Conservation (phyloP, 2,329 filamentous ascomycete species). For the Stachybotrys chartarum region DNA sequence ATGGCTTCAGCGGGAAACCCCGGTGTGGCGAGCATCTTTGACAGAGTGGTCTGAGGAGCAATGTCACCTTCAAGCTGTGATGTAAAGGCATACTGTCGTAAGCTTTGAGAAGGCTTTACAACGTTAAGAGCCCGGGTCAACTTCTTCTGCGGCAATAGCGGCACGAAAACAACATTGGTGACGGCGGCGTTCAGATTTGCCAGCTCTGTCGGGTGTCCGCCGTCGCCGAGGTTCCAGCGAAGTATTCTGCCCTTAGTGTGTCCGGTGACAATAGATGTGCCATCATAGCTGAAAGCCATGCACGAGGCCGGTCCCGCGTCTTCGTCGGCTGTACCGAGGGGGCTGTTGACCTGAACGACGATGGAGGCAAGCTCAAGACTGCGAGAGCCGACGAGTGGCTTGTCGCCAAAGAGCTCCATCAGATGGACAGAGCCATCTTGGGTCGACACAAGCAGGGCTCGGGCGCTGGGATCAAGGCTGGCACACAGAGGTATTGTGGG, state of each 20-base stretch:
- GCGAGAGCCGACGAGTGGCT: slow-evolving; percentile 46
- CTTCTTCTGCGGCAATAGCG: slow-evolving; percentile 40
- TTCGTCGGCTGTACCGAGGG: slow-evolving; percentile 49
- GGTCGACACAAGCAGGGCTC: slow-evolving; percentile 74
- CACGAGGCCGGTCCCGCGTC: slow-evolving; percentile 61
- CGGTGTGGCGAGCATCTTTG: slow-evolving; percentile 34
- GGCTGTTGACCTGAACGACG: slow-evolving; percentile 46
- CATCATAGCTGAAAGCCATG: slow-evolving; percentile 73
- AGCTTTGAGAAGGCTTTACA: slow-evolving; percentile 71
- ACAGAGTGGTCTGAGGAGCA: slow-evolving; percentile 33
- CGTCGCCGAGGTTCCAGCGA: slow-evolving; percentile 71
- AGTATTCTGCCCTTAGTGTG: slow-evolving; percentile 74
- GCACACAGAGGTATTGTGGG: slow-evolving; percentile 65
- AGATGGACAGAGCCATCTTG: slow-evolving; percentile 75
- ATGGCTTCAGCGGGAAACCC: slow-evolving; percentile 41
- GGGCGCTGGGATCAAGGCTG: slow-evolving; percentile 72
- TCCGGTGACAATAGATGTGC: slow-evolving; percentile 71
- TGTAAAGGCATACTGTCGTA: slow-evolving; percentile 57
- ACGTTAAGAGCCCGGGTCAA: slow-evolving; percentile 51
- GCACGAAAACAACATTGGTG: slow-evolving; percentile 71
- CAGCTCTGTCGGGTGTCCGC: slow-evolving; percentile 59
- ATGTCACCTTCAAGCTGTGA: slow-evolving; percentile 50
- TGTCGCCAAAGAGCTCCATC: slow-evolving; percentile 61
- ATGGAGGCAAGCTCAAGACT: slow-evolving; percentile 47
- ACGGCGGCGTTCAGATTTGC: slow-evolving; percentile 72